Evolutionary conservation across 345 rosid species (phyloP).

Genomic region (Pistacia integerrima): DNA sequence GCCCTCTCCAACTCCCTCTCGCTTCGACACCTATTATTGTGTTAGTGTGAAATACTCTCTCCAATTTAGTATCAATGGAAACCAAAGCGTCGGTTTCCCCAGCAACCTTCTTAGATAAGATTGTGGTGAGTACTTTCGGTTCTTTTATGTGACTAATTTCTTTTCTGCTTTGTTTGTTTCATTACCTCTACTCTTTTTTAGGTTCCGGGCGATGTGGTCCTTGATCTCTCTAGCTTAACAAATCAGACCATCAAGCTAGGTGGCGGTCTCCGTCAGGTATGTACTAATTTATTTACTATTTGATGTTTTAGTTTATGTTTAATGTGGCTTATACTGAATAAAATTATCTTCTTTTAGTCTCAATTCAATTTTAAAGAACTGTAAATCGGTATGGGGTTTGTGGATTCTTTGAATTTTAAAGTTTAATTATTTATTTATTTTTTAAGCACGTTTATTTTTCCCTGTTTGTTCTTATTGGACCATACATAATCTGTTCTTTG

Average conservation of each 20-base stretch:
- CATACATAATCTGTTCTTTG: neutral
- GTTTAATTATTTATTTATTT: neutral
- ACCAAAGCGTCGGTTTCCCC: slow-evolving; percentile 30
- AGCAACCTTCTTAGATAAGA: slow-evolving; percentile 48
- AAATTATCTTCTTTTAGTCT: neutral
- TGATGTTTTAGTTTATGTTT: neutral
- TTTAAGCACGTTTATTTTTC: neutral
- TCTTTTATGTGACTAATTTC: neutral
- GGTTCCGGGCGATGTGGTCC: slow-evolving; percentile 88
- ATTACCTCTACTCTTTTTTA: slow-evolving; percentile 13
- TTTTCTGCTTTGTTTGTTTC: neutral
- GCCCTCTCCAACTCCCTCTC: no score
- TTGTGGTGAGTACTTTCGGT: slow-evolving; percentile 42
- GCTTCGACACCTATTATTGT: neutral
- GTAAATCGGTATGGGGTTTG: no score
- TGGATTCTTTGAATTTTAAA: neutral
- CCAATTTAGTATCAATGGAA: slow-evolving; percentile 37
- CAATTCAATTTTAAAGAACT: neutral
- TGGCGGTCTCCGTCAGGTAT: slow-evolving; percentile 87
- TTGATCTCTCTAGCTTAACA: slow-evolving; percentile 68
- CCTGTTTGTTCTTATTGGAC: neutral
- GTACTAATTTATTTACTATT: neutral
- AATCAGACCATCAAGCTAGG: slow-evolving; percentile 88
- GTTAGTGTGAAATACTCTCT: neutral
- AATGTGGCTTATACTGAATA: neutral